Conservation (phyloP, 495 filamentous ascomycete species). For the Aspergillus cristatus region DNA sequence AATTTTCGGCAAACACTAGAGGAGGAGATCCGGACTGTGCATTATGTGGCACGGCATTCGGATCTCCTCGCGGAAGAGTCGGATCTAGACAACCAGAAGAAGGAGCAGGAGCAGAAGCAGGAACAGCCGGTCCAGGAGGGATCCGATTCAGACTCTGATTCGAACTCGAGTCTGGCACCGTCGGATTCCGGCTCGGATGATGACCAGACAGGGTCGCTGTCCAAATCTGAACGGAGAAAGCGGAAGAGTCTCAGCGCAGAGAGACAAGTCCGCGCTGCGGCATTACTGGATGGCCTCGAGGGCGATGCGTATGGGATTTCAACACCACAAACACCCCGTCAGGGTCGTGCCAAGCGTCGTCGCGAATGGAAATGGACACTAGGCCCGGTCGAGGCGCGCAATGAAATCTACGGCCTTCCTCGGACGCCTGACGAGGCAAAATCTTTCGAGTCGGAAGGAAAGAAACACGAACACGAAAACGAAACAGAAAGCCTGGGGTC, state of each 20-base stretch:
- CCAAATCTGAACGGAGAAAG: conserved; percentile 27
- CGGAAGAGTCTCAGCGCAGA: conserved; percentile 28
- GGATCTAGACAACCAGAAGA: neutral
- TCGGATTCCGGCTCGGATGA: conserved; percentile 35
- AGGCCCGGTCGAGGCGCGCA: conserved; percentile 22
- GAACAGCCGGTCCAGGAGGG: conserved; percentile 3
- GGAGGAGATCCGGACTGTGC: conserved; percentile 45
- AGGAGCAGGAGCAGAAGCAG: neutral
- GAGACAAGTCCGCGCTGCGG: conserved; percentile 34
- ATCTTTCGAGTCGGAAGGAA: neutral
- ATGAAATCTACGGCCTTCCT: neutral
- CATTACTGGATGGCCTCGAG: conserved; percentile 29
- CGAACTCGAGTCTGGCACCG: conserved; percentile 15
- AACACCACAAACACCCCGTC: conserved; percentile 41
- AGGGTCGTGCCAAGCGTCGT: conserved; percentile 39
- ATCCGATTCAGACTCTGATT: conserved; percentile 32
- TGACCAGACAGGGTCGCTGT: conserved; percentile 22
- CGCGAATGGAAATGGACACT: conserved; percentile 53
- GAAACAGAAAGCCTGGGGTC: no score
- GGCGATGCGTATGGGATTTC: conserved; percentile 20
- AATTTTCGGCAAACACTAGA: conserved; percentile 43
- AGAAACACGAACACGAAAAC: no score
- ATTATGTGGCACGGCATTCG: conserved; percentile 44
- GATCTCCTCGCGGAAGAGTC: conserved; percentile 26
- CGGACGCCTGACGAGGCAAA: no score